These are phyloP conservation scores for Aspergillus phoenicis DNA, from an alignment of 2,329 filamentous ascomycete species.

Conservation along the genomic window DNA sequence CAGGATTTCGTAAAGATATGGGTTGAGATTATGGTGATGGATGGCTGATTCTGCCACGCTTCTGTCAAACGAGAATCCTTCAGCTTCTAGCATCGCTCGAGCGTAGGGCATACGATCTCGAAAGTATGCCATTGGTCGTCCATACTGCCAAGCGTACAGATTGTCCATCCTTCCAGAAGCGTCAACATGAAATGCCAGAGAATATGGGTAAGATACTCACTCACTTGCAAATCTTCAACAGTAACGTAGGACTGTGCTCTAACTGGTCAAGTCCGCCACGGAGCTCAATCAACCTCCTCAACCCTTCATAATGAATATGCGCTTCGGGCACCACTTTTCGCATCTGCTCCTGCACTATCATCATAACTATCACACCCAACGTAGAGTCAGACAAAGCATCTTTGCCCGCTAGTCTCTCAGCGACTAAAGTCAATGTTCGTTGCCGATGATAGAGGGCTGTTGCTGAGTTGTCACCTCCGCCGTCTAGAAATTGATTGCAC, in stretches of 20 bases:
- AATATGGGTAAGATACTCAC: not conserved
- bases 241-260: conserved; percentile 9
- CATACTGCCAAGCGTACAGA: conserved; percentile 6
- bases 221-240: conserved; percentile 18
- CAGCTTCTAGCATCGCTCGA: not conserved
- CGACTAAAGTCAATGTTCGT: conserved; percentile 12
- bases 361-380: conserved; percentile 11
- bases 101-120: conserved; percentile 13
- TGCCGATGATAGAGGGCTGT: conserved; percentile 17
- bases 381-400: conserved; percentile 17
- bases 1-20: conserved; percentile 4
- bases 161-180: not conserved
- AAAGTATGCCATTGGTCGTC: conserved; percentile 16
- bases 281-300: conserved; percentile 13
- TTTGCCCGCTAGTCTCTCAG: conserved; percentile 8
- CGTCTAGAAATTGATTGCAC: conserved; percentile 14
- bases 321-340: conserved; percentile 3
- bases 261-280: conserved; percentile 16
- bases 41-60: not conserved
- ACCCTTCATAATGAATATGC: conserved; percentile 11
- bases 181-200: not conserved
- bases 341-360: conserved; percentile 16
- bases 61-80: not conserved
- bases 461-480: not conserved
- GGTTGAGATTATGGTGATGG: not conserved